Conservation (phyloP, 441 rosid species). For the Populus hybrid region DNA sequence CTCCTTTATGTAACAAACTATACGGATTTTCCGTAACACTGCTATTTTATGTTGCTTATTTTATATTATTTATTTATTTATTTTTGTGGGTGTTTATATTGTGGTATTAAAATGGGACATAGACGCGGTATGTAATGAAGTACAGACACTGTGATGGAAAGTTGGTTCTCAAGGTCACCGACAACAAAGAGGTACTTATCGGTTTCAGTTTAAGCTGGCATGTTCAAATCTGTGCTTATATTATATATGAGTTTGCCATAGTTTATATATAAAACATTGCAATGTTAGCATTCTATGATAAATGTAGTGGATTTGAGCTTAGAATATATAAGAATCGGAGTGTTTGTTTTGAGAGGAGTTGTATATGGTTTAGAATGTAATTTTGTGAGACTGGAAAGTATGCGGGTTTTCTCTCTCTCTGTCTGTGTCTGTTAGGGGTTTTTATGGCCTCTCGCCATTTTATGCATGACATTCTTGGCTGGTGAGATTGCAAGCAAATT, state of each 20-base stretch:
- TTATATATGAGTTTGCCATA: neutral
- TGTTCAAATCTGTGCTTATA: neutral
- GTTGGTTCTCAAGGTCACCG: constrained; percentile 96
- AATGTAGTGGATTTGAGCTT: neutral
- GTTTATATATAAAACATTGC: neutral
- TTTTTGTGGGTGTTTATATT: constrained; percentile 2
- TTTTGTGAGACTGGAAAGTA: neutral
- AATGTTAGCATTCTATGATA: neutral
- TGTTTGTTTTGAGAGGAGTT: neutral
- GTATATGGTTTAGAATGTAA: neutral
- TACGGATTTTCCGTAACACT: neutral
- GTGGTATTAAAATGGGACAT: constrained; percentile 16
- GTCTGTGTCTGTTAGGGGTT: neutral
- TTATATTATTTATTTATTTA: neutral
- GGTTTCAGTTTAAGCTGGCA: neutral
- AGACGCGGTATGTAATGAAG: constrained; percentile 91
- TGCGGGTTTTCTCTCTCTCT: no score
- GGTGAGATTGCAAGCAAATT: neutral
- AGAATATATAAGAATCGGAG: neutral
- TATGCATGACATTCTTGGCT: neutral
- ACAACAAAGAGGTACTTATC: constrained; percentile 72
- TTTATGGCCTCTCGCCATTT: neutral
- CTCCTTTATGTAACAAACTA: neutral
- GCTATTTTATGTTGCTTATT: neutral
- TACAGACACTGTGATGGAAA: constrained; percentile 89